These are phyloP conservation scores for Eucalyptus microcorys DNA, from an alignment of 345 rosid species.

Conservation along the genomic window DNA sequence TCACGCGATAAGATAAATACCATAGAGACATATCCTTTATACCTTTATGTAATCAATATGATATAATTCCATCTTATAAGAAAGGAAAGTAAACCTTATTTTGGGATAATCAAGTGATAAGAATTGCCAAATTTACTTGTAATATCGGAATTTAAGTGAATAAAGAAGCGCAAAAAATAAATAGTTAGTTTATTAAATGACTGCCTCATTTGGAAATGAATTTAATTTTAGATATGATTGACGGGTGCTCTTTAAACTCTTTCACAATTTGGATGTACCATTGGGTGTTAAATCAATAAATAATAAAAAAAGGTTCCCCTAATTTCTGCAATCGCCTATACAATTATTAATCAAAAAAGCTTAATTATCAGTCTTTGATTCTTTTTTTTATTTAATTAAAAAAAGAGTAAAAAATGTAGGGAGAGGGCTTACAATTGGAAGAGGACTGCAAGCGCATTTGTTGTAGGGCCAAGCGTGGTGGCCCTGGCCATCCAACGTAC, in stretches of 20 bases:
- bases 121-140: not conserved
- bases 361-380: not conserved
- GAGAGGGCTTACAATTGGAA: conserved; percentile 6
- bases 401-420: not conserved
- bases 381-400: not conserved
- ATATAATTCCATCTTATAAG: not conserved
- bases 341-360: too few species aligned
- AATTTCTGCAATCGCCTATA: not conserved
- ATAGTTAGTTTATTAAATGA: not conserved
- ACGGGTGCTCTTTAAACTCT: not conserved
- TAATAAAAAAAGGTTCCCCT: not conserved
- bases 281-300: not conserved
- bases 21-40: not conserved
- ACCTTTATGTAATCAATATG: not conserved
- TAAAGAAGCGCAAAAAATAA: not conserved
- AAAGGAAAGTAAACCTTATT: not conserved
- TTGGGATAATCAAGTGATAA: not conserved
- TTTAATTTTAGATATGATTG: not conserved
- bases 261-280: not conserved
- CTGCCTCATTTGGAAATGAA: not conserved
- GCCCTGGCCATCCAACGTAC: conserved; percentile 21
- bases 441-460: conserved; percentile 3
- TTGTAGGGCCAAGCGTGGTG: conserved; percentile 4
- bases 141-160: not conserved
- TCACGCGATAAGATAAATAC: not conserved